Conservation (phyloP, 2,329 filamentous ascomycete genomes). For the Myrmaecium sp. region DNA sequence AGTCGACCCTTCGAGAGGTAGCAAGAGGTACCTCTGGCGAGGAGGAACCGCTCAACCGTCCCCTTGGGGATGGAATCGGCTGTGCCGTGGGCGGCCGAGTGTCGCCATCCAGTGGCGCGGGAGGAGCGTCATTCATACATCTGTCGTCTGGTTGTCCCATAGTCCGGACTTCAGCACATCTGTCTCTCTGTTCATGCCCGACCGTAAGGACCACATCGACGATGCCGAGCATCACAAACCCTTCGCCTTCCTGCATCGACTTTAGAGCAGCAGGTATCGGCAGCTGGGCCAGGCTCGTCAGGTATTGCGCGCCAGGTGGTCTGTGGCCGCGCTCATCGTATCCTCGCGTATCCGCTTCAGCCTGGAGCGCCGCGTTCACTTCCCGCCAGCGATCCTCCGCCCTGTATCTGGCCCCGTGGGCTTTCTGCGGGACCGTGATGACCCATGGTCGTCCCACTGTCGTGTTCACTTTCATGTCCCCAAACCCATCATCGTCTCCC, state of each 20-base stretch:
- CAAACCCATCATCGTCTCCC: conserved; percentile 12
- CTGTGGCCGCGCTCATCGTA: conserved; percentile 13
- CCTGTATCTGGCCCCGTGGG: conserved; percentile 1
- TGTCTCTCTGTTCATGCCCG: no score
- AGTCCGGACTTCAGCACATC: no score
- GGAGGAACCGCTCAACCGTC: no score
- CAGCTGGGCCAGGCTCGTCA: conserved; percentile 21
- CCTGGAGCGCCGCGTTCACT: conserved; percentile 13
- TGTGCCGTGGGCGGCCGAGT: no score
- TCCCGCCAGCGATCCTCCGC: conserved; percentile 19
- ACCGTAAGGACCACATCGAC: conserved; percentile 19
- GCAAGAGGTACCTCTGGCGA: no score
- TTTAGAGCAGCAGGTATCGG: conserved; percentile 18
- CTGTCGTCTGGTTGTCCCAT: no score
- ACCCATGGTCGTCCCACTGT: conserved; percentile 29
- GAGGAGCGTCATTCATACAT: no score
- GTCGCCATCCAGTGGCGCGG: no score
- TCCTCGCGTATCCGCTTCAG: conserved; percentile 20
- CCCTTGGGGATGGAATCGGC: no score
- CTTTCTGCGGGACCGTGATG: conserved; percentile 12
- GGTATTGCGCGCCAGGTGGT: conserved; percentile 20
- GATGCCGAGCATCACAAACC: conserved; percentile 17
- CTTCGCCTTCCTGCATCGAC: conserved; percentile 14
- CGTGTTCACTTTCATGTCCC: conserved; percentile 21
- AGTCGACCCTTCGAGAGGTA: no score